Evolutionary conservation across 2,329 filamentous ascomycete species (phyloP), one percentile per base, ranked within the genome.

Genomic region (Colletotrichum theobromicola): DNA sequence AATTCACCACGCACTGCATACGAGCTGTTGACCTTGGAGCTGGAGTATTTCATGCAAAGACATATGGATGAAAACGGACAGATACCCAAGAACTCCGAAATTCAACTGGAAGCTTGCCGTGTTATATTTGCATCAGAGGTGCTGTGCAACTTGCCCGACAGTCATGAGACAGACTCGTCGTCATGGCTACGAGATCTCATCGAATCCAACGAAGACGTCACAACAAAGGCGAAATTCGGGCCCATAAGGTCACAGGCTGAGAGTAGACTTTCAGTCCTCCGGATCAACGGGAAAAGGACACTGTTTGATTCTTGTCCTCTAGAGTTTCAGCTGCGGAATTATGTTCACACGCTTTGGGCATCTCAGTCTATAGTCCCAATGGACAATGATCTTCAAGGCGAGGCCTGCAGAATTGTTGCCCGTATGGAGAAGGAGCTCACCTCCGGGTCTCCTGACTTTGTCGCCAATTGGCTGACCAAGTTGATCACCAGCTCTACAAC

Each of bases 131-230:
- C 87, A 7, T 85, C 88, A n/a, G 90, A 92, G 77, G 82, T 86
- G 63, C 78, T 85, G 57, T 88, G 85, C 4, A 80, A 83, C 16
- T 57, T n/a, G 16, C 21, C 53, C 7, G 28, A 9, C 24, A 9
- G 16, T 57, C 83, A 83, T 28, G 82, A 81, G 2, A 82, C 82
- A 2, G 82, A 83, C 5, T 82, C 84, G 24, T 80, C 81, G 26
- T 85, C 86, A 3, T 93, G 91, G 91, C 85, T 93, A 66, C 87
- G 89, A 75, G 91, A 93, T 78, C 81, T 93, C 12, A 82, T 93
- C 67, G 86, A 92, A 83, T 87, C 85, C 30, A 85, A 86, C 2
- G 85, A 86, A 1, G 82, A 83, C 8, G 77, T 86, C 3, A 82
- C 84, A 7, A 82, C 83, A 46, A 83, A 84, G 71, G 89, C 89